Evolutionary conservation across 495 filamentous ascomycete species (phyloP).

Genomic region (Cladorrhinum samala): DNA sequence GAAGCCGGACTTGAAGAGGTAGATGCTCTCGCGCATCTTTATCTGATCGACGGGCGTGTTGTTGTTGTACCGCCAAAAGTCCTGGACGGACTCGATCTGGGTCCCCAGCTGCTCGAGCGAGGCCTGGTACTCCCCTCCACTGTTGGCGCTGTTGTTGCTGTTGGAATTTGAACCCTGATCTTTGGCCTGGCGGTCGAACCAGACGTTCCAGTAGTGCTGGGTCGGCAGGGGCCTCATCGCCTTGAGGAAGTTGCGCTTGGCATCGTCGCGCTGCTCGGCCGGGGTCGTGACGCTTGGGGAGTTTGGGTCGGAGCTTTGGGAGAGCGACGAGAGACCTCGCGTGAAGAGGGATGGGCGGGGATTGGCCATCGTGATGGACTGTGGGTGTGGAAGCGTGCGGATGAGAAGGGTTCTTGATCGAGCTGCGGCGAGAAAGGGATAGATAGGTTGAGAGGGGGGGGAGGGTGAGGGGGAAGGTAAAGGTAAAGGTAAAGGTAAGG

Average conservation of each 20-base stretch:
- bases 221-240: conserved; percentile 53
- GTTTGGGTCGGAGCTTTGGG: conserved; percentile 44
- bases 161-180: conserved; percentile 9
- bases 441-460: not conserved
- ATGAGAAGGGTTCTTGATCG: no score
- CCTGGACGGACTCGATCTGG: conserved; percentile 66
- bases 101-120: conserved; percentile 61
- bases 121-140: conserved; percentile 48
- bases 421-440: not conserved
- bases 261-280: conserved; percentile 53
- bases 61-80: conserved; percentile 87
- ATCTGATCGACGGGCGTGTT: conserved; percentile 74
- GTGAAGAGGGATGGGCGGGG: conserved; percentile 47
- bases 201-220: conserved; percentile 57
- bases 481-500: not conserved
- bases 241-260: conserved; percentile 54
- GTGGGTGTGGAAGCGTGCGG: no score
- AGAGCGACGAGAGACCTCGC: conserved; percentile 46
- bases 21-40: conserved; percentile 73
- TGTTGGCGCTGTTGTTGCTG: conserved; percentile 1
- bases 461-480: not conserved
- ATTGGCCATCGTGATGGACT: conserved; percentile 33
- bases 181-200: conserved; percentile 45
- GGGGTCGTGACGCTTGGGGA: conserved; percentile 46
- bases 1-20: conserved; percentile 83